Evolutionary conservation across 306 rosid genomes (phyloP), one percentile per base, ranked within the genome.

Genomic region (Malus sieversii): DNA sequence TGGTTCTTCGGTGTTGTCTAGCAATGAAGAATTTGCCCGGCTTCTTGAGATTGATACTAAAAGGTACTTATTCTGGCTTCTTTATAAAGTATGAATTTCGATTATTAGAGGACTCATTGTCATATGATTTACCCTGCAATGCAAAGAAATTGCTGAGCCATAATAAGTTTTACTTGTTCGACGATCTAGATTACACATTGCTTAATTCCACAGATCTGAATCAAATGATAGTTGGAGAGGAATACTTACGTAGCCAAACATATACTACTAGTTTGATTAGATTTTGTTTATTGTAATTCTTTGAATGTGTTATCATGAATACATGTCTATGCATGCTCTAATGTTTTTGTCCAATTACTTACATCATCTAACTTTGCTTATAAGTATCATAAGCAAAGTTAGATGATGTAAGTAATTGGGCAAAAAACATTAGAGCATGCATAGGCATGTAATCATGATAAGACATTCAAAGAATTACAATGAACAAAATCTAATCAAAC

Each of bases 111-210:
- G 33, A 32, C 33, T 32, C 5, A 32, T 32, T 32, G 33, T 32
- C 5, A 32, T 32, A 32, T 32, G 33, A 32, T 32, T 32, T 32
- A 32, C 33, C 33, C 33, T 4, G 5, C 33, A 30, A 0, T 4
- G 5, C 35, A 32, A 90, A 90, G 83, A 88, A 62, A 42, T 83
- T 87, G 30, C 75, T 90, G 58, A 73, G 64, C 10, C 83, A 72
- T 75, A 89, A 80, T 82, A 96, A 90, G 80, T 93, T 96, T 15
- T 85, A 79, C 75, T 79, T 92, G 89, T 87, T 96, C 75, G 98
- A 87, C 83, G 97, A 92, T 82, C 88, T 96, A 15, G 98, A 96
- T 83, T 98, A 92, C 74, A 96, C 99, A 3, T 70, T 96, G 40
- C 81, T 92, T 42, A 96, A 96, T 79, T 87, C 97, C 61, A 89